These are phyloP conservation scores for Nicotiana obtusifolia DNA, from an alignment of 257 asterid genomes.

Conservation along the genomic window DNA sequence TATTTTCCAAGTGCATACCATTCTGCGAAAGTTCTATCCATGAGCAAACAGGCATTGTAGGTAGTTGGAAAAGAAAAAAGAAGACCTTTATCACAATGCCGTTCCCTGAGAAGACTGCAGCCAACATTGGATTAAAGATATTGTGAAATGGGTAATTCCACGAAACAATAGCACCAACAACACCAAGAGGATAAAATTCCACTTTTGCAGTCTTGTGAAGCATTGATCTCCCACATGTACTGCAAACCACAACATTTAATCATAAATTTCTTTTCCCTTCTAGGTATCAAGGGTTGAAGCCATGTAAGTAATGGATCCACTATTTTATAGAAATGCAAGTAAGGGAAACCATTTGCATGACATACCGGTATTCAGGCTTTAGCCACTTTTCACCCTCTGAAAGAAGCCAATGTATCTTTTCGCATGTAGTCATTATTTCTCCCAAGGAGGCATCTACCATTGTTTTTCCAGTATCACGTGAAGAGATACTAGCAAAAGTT, in stretches of 20 bases:
- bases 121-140: slow-evolving; percentile 97
- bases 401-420: slow-evolving; percentile 95
- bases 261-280: slow-evolving; percentile 9
- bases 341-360: not conserved
- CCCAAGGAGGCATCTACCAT: slow-evolving; percentile 99
- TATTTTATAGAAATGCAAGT: not conserved
- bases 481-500: slow-evolving; percentile 58
- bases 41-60: slow-evolving; percentile 5
- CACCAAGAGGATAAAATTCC: slow-evolving; percentile 96
- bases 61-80: not conserved
- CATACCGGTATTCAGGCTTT: slow-evolving; percentile 87
- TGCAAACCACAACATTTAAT: slow-evolving; percentile 27
- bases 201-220: slow-evolving; percentile 91
- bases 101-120: slow-evolving; percentile 95
- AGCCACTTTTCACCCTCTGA: slow-evolving; percentile 97
- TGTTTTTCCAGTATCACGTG: slow-evolving; percentile 98
- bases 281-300: not conserved
- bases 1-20: not conserved
- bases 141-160: slow-evolving; percentile 99
- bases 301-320: not conserved
- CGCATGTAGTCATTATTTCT: slow-evolving; percentile 99
- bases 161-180: slow-evolving; percentile 94
- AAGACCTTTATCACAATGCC: slow-evolving; percentile 91
- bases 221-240: slow-evolving; percentile 96
- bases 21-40: not conserved